Evolutionary conservation across 139 green algal species (phyloP), one percentile per base, ranked within the genome.

Genomic region (Volvox reticuliferus): DNA sequence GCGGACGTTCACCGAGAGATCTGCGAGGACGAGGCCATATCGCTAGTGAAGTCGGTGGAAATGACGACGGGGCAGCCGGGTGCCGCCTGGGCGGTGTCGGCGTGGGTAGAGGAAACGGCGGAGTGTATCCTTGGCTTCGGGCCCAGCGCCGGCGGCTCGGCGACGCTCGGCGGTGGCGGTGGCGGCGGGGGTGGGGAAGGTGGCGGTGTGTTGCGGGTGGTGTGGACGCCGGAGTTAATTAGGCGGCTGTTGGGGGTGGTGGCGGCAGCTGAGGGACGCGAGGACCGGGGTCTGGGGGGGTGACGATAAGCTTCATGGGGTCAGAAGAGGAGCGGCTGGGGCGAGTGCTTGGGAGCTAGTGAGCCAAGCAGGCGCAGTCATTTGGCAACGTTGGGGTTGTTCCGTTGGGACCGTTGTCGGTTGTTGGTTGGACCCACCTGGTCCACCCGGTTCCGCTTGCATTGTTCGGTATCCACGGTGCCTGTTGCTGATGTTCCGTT

Each of bases 1-100:
- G 85, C 85, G 6, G 85, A 89, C 37, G 85, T 89, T 67, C 85
- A 89, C 85, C 36, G 85, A 1, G 85, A 89, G 85, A 82, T 89
- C 18, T 89, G 85, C 69, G 85, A 89, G 85, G 85, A 89, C 33
- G 85, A 89, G 85, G 85, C 85, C n/a, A 89, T 89, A 44, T 73
- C 37, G 26, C 44, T 89, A 36, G 85, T 89, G 9, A 89, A 89
- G 69, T 55, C 35, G 26, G 82, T 88, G 33, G 82, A 88, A 67
- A 88, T 88, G 82, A 67, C 82, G 22, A 77, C 65, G 33, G 82
- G 82, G 0, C 63, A 88, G 82, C 65, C 65, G 18, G 85, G 85
- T 13, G 37, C 69, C 28, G 85, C 37, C 28, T 89, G 85, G 85
- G 69, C 85, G 6, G 85, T 89, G 37, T 89, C 85, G n/a, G 69